phyloP scores from a whole-genome alignment of 2,329 filamentous ascomycete species.

The Alternaria triticimaculans region DNA sequence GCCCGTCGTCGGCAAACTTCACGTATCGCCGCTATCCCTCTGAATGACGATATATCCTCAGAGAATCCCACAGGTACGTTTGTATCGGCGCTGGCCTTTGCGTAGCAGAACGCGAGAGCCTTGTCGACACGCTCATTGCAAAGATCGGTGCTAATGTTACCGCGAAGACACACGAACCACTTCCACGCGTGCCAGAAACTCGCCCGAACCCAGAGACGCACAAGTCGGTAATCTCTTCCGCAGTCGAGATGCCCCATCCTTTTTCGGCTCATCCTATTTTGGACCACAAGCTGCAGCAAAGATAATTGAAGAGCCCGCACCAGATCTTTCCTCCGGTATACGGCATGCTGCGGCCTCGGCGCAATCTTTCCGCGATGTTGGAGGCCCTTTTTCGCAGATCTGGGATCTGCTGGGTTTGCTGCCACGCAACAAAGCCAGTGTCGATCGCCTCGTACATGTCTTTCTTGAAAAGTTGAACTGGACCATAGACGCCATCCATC shows the following conservation, averaged over 20 bases:
- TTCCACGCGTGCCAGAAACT: background rate
- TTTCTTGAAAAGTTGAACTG: constrained; percentile 50
- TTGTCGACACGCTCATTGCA: background rate
- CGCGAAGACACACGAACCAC: background rate
- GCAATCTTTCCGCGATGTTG: constrained; percentile 37
- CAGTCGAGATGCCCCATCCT: constrained; percentile 24
- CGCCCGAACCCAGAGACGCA: constrained; percentile 12
- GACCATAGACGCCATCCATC: constrained; percentile 48
- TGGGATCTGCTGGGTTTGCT: constrained; percentile 53
- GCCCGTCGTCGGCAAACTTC: constrained; percentile 7
- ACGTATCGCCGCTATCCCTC: background rate
- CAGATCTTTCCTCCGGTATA: constrained; percentile 23
- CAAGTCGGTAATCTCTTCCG: constrained; percentile 26
- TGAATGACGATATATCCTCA: background rate
- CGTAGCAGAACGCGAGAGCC: background rate
- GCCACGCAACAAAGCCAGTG: constrained; percentile 48
- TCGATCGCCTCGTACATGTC: constrained; percentile 44
- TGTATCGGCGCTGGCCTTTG: background rate
- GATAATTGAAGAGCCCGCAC: constrained; percentile 25
- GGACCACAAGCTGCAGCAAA: constrained; percentile 28
- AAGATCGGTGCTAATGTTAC: background rate
- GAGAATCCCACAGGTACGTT: background rate
- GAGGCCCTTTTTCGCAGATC: constrained; percentile 46
- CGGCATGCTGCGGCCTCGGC: constrained; percentile 23
- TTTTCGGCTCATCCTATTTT: constrained; percentile 29